phyloP scores from a whole-genome alignment of 352 stramenopile species.

The Plasmopara viticola region DNA sequence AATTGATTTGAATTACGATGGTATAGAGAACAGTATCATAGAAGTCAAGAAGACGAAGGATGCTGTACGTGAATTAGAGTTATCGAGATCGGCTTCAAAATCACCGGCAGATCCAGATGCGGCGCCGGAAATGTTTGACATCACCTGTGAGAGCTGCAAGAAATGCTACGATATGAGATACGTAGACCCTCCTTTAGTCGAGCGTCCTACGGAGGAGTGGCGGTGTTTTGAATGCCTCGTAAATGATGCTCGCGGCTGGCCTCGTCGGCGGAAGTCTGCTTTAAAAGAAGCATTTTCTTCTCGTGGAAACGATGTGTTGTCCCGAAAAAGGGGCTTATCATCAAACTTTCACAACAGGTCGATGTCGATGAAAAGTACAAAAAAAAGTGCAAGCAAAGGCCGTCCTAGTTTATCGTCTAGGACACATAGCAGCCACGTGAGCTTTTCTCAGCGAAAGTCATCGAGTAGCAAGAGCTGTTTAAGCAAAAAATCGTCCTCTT shows the following conservation, averaged over 20 bases:
- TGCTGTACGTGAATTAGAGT: not conserved
- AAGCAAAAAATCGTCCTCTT: slow-evolving; percentile 52
- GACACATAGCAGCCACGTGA: slow-evolving; percentile 41
- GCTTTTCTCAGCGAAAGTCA: slow-evolving; percentile 36
- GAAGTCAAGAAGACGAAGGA: slow-evolving; percentile 6
- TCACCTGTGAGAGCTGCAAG: slow-evolving; percentile 70
- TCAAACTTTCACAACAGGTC: slow-evolving; percentile 37
- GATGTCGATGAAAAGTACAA: slow-evolving; percentile 38
- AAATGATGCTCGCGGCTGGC: slow-evolving; percentile 80
- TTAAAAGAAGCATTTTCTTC: slow-evolving; percentile 26
- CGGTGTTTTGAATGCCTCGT: slow-evolving; percentile 85
- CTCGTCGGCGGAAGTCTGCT: slow-evolving; percentile 40
- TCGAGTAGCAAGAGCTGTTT: slow-evolving; percentile 43
- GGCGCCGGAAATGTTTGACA: slow-evolving; percentile 55
- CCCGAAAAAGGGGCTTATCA: slow-evolving; percentile 34
- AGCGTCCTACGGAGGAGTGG: slow-evolving; percentile 73
- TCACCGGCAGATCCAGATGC: slow-evolving; percentile 24
- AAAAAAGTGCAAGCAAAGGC: slow-evolving; percentile 33
- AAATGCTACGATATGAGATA: slow-evolving; percentile 83
- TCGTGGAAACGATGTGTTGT: slow-evolving; percentile 16
- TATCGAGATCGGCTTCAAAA: slow-evolving; percentile 6
- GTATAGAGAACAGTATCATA: slow-evolving; percentile 1
- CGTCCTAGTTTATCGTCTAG: slow-evolving; percentile 34
- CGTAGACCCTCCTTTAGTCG: slow-evolving; percentile 68
- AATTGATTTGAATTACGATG: not conserved